Conservation (phyloP, 2,329 filamentous ascomycete species). For the Ophiostoma piceae region DNA sequence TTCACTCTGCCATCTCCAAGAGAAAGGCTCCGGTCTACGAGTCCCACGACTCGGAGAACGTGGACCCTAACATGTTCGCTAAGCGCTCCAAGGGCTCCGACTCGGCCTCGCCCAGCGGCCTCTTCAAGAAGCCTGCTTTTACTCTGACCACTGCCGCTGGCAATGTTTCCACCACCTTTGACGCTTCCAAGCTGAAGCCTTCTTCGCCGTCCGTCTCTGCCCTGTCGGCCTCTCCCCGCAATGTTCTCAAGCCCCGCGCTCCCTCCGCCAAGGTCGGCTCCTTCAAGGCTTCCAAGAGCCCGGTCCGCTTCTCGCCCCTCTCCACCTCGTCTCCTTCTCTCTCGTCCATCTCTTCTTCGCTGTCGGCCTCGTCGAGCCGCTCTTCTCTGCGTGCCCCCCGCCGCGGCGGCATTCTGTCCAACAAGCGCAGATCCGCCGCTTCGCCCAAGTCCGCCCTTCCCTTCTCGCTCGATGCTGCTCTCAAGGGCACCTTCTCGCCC, state of each 20-base stretch:
- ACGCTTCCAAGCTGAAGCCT: constrained; percentile 32
- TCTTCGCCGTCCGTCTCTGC: constrained; percentile 9
- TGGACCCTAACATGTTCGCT: constrained; percentile 52
- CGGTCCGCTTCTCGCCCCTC: constrained; percentile 14
- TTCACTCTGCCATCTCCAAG: constrained; percentile 43
- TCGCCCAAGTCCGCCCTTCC: constrained; percentile 55
- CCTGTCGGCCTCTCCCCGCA: constrained; percentile 31
- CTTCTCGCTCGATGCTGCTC: constrained; percentile 79
- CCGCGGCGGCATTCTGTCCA: constrained; percentile 61
- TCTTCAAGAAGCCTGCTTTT: constrained; percentile 46
- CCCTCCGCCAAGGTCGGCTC: constrained; percentile 42
- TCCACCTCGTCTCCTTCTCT: constrained; percentile 54
- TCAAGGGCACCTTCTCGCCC: constrained; percentile 66
- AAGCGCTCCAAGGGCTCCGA: constrained; percentile 55
- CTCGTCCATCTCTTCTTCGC: constrained; percentile 42
- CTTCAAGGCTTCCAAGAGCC: constrained; percentile 30
- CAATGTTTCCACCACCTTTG: constrained; percentile 28
- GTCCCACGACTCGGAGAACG: constrained; percentile 54
- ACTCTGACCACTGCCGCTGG: constrained; percentile 40
- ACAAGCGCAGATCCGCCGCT: constrained; percentile 35
- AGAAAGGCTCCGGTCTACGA: constrained; percentile 53
- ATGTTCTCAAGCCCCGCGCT: constrained; percentile 49
- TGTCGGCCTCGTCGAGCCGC: constrained; percentile 58
- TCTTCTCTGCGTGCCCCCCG: constrained; percentile 43
- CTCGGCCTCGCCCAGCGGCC: constrained; percentile 40